Percentiles rank a stretch among this genome's conserved stretches.
Conservation (phyloP, 441 rosid genomes). For the Francoa sonchifolia region DNA sequence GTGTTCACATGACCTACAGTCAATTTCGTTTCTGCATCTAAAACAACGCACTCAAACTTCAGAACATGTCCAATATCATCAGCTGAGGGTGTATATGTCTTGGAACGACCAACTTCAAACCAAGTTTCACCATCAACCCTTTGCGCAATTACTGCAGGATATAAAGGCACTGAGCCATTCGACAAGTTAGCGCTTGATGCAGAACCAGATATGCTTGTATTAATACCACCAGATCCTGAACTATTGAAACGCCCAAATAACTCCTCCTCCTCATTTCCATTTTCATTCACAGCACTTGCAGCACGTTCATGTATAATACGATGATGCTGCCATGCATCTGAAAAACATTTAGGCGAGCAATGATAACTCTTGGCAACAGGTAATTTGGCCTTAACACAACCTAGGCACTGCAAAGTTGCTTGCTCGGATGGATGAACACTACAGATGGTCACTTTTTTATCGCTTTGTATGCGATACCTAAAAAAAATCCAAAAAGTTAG, state of each 20-base stretch:
- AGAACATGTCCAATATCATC: slow-evolving; percentile 90
- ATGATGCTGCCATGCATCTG: slow-evolving; percentile 99
- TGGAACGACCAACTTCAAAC: slow-evolving; percentile 82
- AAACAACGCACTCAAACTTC: slow-evolving; percentile 87
- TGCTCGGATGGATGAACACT: slow-evolving; percentile 91
- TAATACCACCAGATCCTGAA: slow-evolving; percentile 49
- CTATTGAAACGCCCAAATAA: slow-evolving; percentile 70
- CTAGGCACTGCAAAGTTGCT: slow-evolving; percentile 89
- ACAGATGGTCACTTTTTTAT: slow-evolving; percentile 78
- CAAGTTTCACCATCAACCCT: slow-evolving; percentile 84
- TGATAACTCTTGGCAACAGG: slow-evolving; percentile 88
- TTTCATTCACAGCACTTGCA: slow-evolving; percentile 70
- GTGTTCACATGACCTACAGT: slow-evolving; percentile 64
- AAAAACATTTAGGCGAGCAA: slow-evolving; percentile 87
- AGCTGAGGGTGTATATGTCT: slow-evolving; percentile 89
- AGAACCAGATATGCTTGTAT: slow-evolving; percentile 47
- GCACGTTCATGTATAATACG: slow-evolving; percentile 93
- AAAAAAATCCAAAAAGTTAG: slow-evolving; percentile 12
- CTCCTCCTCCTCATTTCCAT: slow-evolving; percentile 78
- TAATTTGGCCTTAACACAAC: slow-evolving; percentile 78
- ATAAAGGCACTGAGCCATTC: slow-evolving; percentile 72
- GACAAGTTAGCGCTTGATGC: slow-evolving; percentile 53
- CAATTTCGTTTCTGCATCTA: slow-evolving; percentile 65
- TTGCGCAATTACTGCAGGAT: slow-evolving; percentile 67
- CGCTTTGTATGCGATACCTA: slow-evolving; percentile 95